Evolutionary conservation across 2,329 filamentous ascomycete species (phyloP).

Genomic region (Trichoderma cornu-damae): DNA sequence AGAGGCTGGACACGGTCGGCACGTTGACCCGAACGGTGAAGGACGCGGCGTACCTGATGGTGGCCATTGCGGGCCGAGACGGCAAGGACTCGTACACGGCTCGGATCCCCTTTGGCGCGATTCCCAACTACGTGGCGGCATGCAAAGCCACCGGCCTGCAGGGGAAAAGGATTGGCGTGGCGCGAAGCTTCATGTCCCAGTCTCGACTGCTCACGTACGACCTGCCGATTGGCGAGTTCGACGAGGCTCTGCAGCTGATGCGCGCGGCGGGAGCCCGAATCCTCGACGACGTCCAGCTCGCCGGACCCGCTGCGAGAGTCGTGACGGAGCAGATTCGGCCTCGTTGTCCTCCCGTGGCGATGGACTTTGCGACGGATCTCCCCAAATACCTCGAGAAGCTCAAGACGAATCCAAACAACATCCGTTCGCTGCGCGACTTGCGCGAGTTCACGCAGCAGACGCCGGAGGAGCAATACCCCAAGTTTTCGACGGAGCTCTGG

Average conservation of each 20-base stretch:
- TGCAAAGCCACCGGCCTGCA: conserved; percentile 48
- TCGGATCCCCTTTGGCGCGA: conserved; percentile 44
- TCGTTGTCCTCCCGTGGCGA: conserved; percentile 32
- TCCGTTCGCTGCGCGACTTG: conserved; percentile 48
- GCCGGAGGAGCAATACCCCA: conserved; percentile 51
- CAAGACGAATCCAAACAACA: conserved; percentile 51
- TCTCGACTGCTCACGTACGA: background rate
- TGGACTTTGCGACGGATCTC: conserved; percentile 54
- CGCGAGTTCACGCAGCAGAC: conserved; percentile 50
- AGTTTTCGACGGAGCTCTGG: conserved; percentile 53
- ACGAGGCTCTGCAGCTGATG: conserved; percentile 49
- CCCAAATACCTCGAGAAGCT: conserved; percentile 51
- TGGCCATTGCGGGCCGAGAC: conserved; percentile 59
- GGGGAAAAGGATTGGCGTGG: conserved; percentile 60
- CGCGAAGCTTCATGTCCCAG: conserved; percentile 49
- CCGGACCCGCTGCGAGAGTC: conserved; percentile 25
- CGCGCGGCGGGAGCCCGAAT: conserved; percentile 50
- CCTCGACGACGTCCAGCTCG: conserved; percentile 51
- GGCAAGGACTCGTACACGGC: conserved; percentile 57
- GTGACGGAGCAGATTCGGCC: background rate
- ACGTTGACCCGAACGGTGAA: conserved; percentile 59
- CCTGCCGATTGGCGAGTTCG: conserved; percentile 36
- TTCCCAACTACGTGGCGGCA: conserved; percentile 58
- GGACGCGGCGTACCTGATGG: conserved; percentile 59
- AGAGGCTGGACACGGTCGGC: conserved; percentile 62